These are phyloP conservation scores for Alternaria infectoria DNA, from an alignment of 2,329 filamentous ascomycete genomes.

Conservation along the genomic window DNA sequence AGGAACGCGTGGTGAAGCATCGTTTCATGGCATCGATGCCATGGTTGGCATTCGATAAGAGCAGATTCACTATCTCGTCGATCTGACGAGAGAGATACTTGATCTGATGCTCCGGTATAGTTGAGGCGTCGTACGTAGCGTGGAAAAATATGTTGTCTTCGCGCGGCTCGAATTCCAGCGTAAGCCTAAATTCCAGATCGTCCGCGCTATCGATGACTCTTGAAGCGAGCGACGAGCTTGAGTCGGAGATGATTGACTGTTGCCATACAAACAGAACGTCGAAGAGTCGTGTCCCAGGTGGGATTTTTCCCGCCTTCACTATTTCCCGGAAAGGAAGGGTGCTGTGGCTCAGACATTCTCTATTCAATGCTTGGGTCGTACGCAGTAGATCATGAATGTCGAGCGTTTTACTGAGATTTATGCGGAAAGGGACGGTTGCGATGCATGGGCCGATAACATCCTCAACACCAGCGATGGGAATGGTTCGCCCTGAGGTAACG, in stretches of 20 bases:
- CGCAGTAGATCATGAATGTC: slow-evolving; percentile 67
- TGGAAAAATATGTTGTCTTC: slow-evolving; percentile 56
- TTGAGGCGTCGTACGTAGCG: slow-evolving; percentile 61
- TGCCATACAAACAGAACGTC: slow-evolving; percentile 86
- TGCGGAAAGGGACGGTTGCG: slow-evolving; percentile 73
- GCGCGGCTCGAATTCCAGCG: slow-evolving; percentile 76
- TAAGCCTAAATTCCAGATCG: slow-evolving; percentile 74
- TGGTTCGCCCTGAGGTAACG: slow-evolving; percentile 80
- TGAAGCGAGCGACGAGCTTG: slow-evolving; percentile 51
- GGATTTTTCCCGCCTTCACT: slow-evolving; percentile 63
- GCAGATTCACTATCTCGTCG: slow-evolving; percentile 56
- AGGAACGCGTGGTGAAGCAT: slow-evolving; percentile 28
- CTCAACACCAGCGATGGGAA: slow-evolving; percentile 74
- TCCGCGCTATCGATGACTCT: slow-evolving; percentile 68
- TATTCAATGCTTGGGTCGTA: slow-evolving; percentile 69
- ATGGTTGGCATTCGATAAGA: slow-evolving; percentile 50
- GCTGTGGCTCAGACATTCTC: slow-evolving; percentile 68
- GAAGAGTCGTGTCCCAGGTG: slow-evolving; percentile 67
- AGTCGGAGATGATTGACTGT: slow-evolving; percentile 63
- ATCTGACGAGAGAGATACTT: slow-evolving; percentile 67
- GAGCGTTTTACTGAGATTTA: slow-evolving; percentile 60
- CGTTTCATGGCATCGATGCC: slow-evolving; percentile 34
- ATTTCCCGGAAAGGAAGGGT: slow-evolving; percentile 72
- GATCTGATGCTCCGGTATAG: slow-evolving; percentile 64
- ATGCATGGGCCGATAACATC: slow-evolving; percentile 81